phyloP scores from a whole-genome alignment of 1,284 basidiomycete genomes.

The Trichosporon sp. region DNA sequence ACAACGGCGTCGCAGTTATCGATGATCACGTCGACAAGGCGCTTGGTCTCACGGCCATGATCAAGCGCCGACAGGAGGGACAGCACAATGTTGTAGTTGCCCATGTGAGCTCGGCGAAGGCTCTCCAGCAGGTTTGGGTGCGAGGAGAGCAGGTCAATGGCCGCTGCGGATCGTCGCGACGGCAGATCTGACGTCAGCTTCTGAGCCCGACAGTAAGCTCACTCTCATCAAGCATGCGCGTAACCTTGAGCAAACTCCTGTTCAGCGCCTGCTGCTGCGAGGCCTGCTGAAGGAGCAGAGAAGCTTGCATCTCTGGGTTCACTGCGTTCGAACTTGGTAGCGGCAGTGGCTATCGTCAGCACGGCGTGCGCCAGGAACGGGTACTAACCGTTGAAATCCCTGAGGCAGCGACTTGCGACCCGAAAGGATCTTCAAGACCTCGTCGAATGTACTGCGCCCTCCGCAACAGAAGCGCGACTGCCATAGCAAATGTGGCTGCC shows the following conservation, averaged over 20 bases:
- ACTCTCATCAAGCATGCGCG: constrained; percentile 66
- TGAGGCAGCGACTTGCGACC: constrained; percentile 27
- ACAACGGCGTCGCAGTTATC: constrained; percentile 85
- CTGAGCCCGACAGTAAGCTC: constrained; percentile 2
- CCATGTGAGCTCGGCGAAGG: constrained; percentile 76
- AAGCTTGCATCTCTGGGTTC: constrained; percentile 28
- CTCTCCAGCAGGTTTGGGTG: constrained; percentile 76
- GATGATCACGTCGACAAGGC: constrained; percentile 77
- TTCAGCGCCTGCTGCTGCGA: constrained; percentile 78
- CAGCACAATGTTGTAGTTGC: constrained; percentile 82
- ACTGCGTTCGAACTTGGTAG: constrained; percentile 8
- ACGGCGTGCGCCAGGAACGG: neutral
- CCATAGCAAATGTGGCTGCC: constrained; percentile 90
- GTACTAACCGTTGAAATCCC: constrained; percentile 41
- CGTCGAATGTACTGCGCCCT: constrained; percentile 75
- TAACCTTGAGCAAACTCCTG: constrained; percentile 72
- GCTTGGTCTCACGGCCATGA: constrained; percentile 72
- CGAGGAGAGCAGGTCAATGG: constrained; percentile 73
- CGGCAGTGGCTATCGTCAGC: constrained; percentile 11
- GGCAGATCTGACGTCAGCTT: constrained; percentile 30
- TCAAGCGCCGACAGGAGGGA: constrained; percentile 85
- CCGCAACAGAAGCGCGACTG: constrained; percentile 81
- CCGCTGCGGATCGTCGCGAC: constrained; percentile 54
- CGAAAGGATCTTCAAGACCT: constrained; percentile 71
- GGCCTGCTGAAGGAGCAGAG: constrained; percentile 56